These are phyloP conservation scores for Yamadazyma philogaea DNA, from an alignment of 805 yeast species.

Conservation along the genomic window DNA sequence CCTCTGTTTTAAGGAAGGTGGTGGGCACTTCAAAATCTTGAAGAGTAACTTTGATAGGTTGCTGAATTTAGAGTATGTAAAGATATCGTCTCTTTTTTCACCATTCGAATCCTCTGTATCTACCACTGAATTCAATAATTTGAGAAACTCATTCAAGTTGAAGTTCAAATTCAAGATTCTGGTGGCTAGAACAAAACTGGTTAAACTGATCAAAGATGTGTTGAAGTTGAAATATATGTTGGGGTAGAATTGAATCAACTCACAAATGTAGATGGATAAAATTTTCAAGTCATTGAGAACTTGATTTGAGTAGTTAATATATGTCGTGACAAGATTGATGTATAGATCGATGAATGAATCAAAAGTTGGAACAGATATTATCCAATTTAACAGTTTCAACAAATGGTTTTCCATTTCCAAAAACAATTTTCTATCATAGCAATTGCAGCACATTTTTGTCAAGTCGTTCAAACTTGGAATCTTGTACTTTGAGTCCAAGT, in stretches of 20 bases:
- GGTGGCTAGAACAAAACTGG: slow-evolving; percentile 30
- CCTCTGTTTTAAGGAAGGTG: slow-evolving; percentile 44
- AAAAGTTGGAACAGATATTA: slow-evolving; percentile 56
- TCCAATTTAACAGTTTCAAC: slow-evolving; percentile 62
- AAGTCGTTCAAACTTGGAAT: slow-evolving; percentile 53
- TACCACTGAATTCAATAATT: slow-evolving; percentile 16
- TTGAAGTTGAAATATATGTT: slow-evolving; percentile 54
- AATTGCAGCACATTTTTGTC: slow-evolving; percentile 55
- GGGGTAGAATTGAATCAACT: slow-evolving; percentile 61
- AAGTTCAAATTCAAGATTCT: slow-evolving; percentile 30
- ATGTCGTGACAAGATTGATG: slow-evolving; percentile 37
- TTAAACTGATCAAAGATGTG: slow-evolving; percentile 51
- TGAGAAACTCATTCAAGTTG: slow-evolving; percentile 21
- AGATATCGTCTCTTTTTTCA: slow-evolving; percentile 1
- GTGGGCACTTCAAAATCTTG: slow-evolving; percentile 44
- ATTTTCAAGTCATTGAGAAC: slow-evolving; percentile 46
- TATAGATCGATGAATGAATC: slow-evolving; percentile 62
- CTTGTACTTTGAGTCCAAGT: slow-evolving; percentile 54
- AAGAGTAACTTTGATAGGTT: slow-evolving; percentile 20
- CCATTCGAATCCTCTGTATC: slow-evolving; percentile 17
- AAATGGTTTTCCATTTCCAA: slow-evolving; percentile 69
- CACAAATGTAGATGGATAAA: slow-evolving; percentile 62
- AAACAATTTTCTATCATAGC: slow-evolving; percentile 54
- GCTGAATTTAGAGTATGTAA: slow-evolving; percentile 15
- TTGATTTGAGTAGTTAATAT: slow-evolving; percentile 24